Conservation (phyloP, 2,329 filamentous ascomycete species). For the Bimuria novae-zelandiae region DNA sequence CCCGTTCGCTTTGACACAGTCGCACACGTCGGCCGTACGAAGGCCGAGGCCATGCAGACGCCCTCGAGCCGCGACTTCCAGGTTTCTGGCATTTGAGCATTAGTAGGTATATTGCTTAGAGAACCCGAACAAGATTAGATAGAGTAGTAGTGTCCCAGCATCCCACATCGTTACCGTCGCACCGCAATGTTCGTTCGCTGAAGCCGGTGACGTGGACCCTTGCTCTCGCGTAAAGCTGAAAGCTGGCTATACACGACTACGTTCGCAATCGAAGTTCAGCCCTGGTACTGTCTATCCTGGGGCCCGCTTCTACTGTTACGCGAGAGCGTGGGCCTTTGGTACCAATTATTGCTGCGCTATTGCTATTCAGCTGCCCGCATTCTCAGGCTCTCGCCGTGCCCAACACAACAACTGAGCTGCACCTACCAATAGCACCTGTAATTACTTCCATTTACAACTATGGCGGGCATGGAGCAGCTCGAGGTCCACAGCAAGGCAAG, state of each 20-base stretch:
- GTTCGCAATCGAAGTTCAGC: too few relatives aligned
- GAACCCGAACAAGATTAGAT: background rate
- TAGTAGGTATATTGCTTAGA: background rate
- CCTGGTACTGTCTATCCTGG: too few relatives aligned
- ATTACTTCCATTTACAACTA: constrained; percentile 44
- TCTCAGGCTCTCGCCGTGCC: constrained; percentile 15
- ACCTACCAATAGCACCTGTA: background rate
- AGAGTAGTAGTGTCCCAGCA: background rate
- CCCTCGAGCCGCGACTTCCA: background rate
- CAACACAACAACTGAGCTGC: background rate
- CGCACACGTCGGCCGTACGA: background rate
- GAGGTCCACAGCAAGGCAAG: constrained; percentile 96
- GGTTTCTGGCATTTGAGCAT: constrained; percentile 3
- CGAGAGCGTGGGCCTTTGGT: constrained; percentile 4
- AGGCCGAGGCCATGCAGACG: background rate
- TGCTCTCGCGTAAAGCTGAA: too few relatives aligned
- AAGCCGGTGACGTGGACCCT: constrained; percentile 10
- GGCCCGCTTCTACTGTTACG: too few relatives aligned
- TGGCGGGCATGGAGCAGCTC: constrained; percentile 95
- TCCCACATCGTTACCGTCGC: constrained; percentile 1
- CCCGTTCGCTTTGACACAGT: constrained; percentile 3
- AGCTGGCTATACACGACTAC: too few relatives aligned
- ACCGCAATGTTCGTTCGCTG: constrained; percentile 21
- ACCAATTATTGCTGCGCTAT: constrained; percentile 1
- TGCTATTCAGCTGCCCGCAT: constrained; percentile 11